phyloP scores from a whole-genome alignment of 2,329 filamentous ascomycete genomes.

The Trichoderma pleuroti region DNA sequence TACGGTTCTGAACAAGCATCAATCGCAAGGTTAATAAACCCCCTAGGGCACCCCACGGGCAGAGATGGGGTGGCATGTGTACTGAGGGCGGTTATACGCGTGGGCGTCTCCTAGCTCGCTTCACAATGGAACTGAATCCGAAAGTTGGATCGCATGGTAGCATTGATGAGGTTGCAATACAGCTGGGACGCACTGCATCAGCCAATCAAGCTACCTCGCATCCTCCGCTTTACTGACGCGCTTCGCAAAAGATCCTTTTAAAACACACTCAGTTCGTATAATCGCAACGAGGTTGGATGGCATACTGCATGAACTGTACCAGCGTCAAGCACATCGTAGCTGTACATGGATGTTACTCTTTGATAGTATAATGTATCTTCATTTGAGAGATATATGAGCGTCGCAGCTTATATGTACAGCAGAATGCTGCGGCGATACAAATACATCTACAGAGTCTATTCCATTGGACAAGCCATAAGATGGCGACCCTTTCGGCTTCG shows the following conservation, averaged over 20 bases:
- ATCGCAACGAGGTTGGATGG: neutral
- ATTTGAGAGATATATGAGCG: neutral
- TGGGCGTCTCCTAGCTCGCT: neutral
- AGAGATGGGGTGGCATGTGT: neutral
- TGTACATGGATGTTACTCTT: neutral
- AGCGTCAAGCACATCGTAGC: neutral
- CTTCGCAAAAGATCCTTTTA: neutral
- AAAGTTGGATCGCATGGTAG: neutral
- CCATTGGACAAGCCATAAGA: neutral
- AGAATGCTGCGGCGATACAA: neutral
- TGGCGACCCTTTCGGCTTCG: neutral
- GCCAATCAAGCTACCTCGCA: neutral
- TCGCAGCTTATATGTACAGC: neutral
- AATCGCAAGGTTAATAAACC: neutral
- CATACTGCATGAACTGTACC: neutral
- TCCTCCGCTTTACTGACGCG: neutral
- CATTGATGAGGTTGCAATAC: neutral
- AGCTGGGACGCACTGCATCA: neutral
- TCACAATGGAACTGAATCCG: neutral
- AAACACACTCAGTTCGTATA: neutral
- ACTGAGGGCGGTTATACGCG: neutral
- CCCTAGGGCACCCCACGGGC: neutral
- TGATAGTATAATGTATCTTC: neutral
- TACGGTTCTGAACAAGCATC: slow-evolving; percentile 9
- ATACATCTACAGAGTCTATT: neutral